These are phyloP conservation scores for Neonectria coccinea DNA, from an alignment of 2,329 filamentous ascomycete genomes.

Conservation along the genomic window DNA sequence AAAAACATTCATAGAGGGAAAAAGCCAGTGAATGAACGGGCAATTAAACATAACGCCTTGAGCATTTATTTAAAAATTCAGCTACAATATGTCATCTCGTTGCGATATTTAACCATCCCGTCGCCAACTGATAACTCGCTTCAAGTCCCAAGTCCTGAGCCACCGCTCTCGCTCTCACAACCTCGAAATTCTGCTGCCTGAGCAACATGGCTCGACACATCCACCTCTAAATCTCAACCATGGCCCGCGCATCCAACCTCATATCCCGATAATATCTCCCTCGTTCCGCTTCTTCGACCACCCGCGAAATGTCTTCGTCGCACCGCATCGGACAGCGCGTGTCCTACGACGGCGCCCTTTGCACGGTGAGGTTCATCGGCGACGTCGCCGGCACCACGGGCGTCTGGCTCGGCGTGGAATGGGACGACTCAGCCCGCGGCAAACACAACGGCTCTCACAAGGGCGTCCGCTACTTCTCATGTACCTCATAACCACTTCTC, in stretches of 20 bases:
- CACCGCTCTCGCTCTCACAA: neutral
- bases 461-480: conserved; percentile 83
- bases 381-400: conserved; percentile 80
- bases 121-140: conserved; percentile 1
- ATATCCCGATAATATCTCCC: neutral
- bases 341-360: conserved; percentile 81
- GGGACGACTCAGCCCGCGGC: conserved; percentile 87
- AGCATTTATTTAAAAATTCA: too few species aligned
- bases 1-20: neutral
- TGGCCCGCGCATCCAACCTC: conserved; percentile 9
- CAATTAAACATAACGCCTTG: neutral
- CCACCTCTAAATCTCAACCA: neutral
- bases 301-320: conserved; percentile 51
- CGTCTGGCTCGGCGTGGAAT: conserved; percentile 93
- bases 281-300: neutral
- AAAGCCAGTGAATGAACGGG: too few species aligned
- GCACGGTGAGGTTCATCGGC: conserved; percentile 88
- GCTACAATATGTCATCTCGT: neutral
- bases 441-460: conserved; percentile 91
- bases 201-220: conserved; percentile 17
- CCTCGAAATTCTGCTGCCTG: conserved; percentile 38
- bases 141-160: conserved; percentile 1
- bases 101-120: neutral
- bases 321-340: conserved; percentile 77
- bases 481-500: conserved; percentile 61